Conservation (phyloP, 202 grass and related monocot genomes). For the Panicum virgatum region DNA sequence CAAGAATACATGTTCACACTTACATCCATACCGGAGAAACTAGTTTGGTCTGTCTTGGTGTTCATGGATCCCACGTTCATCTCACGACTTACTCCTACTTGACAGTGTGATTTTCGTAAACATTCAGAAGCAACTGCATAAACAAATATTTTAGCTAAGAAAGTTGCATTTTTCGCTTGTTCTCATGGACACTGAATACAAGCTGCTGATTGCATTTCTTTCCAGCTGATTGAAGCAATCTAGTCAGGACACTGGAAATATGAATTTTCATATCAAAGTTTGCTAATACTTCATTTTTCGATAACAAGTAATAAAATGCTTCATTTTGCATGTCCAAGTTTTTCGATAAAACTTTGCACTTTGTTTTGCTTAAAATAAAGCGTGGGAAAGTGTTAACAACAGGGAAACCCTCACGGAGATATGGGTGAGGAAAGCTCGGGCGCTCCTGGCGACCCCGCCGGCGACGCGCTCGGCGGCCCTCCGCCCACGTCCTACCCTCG, state of each 20-base stretch:
- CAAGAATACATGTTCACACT: not conserved
- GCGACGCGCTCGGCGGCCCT: too few relatives aligned
- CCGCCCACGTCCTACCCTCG: too few relatives aligned
- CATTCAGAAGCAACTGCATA: not conserved
- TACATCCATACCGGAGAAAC: not conserved
- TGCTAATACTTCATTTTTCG: not conserved
- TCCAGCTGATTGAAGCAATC: not conserved
- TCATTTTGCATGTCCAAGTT: too few relatives aligned
- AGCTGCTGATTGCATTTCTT: not conserved
- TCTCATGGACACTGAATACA: not conserved
- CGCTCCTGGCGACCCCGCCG: too few relatives aligned
- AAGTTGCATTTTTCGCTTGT: not conserved
- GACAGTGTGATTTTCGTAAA: not conserved
- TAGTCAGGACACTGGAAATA: not conserved
- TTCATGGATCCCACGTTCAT: not conserved
- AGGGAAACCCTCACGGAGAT: too few relatives aligned
- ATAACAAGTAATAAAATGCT: not conserved
- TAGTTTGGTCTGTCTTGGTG: not conserved
- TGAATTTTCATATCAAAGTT: not conserved
- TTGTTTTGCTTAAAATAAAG: too few relatives aligned
- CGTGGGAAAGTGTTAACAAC: too few relatives aligned
- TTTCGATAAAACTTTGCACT: too few relatives aligned
- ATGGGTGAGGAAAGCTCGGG: too few relatives aligned
- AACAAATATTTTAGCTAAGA: not conserved
- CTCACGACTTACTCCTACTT: not conserved